Base-by-base conservation (phyloP, 75 land plant genomes). In the Adiantum capillusveneris region DNA sequence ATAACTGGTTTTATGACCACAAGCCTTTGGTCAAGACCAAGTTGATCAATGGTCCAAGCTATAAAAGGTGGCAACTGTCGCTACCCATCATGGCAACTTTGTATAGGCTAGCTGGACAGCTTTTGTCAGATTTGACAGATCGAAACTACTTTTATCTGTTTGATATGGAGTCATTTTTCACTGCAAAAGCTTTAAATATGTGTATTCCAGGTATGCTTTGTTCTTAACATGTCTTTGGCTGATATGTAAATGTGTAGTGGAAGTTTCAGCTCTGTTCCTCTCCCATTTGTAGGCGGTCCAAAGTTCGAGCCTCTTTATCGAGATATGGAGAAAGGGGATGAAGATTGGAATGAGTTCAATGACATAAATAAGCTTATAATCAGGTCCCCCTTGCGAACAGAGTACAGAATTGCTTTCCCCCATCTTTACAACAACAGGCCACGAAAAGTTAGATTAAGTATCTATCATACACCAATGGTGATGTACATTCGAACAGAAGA, bases 281-380 rank as follows among this genome's bases (percentile, higher is more conserved):
- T 5, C 3, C 3, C 9, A 5, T 34, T 34, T 34, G 37, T 68
- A 91, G 98, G 98, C 34, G 98, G 98, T 49, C 98, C 98, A 3
- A 94, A 94, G 56, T 94, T 94, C 81, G 98, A 94, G 70, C 98
- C 98, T 51, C 62, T 94, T 57, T 90, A 94, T 45, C 87, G 98
- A 28, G 98, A 94, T 63, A 94, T 94, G 98, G 98, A 94, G 81
- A 94, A 94, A 60, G 98, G 98, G 39, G 98, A 94, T 64, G 98
- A 94, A 54, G 98, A 94, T 43, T 94, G 98, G 98, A 94, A 94
- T 75, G 98, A 94, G 60, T 94, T 94, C 59, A 94, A 94, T 73
- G 98, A 94, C 49, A 94, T 94, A 0, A 94, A 94, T 52, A 94
- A 94, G 62, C 91, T 94, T 26, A 94, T 94, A 20, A 94, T 94